phyloP scores from a whole-genome alignment of 2,329 filamentous ascomycete species.

The Fusarium oxysporum region DNA sequence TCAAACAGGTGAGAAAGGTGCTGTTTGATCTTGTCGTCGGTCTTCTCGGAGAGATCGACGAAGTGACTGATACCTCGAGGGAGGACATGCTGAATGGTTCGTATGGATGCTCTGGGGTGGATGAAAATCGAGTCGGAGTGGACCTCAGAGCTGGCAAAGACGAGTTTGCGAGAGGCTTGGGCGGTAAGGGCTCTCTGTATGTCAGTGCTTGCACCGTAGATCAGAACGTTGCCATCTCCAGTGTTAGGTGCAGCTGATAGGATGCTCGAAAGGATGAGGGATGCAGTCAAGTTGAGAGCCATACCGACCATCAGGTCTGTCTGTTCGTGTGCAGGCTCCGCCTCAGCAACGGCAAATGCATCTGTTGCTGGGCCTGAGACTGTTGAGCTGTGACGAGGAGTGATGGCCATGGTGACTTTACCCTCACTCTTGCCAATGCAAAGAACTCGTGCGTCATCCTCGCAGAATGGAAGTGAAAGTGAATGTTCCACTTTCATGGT shows the following conservation, averaged over 20 bases:
- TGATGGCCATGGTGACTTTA: not conserved
- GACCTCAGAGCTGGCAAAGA: not conserved
- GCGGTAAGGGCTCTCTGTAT: not conserved
- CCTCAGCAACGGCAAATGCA: rapidly evolving
- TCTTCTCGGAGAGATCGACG: not conserved
- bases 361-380: not conserved
- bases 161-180: not conserved
- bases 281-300: not conserved
- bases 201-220: not conserved
- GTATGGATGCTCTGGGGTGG: not conserved
- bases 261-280: not conserved
- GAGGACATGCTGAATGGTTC: not conserved
- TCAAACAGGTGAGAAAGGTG: not conserved
- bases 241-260: not conserved
- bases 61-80: not conserved
- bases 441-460: not conserved
- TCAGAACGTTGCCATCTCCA: not conserved
- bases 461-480: not conserved
- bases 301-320: not conserved
- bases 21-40: not conserved
- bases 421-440: not conserved
- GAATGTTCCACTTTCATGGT: not conserved
- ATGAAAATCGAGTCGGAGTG: not conserved
- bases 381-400: not conserved
- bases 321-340: rapidly evolving